phyloP scores from a whole-genome alignment of 2,329 filamentous ascomycete species.

The Metarhizium humberi region DNA sequence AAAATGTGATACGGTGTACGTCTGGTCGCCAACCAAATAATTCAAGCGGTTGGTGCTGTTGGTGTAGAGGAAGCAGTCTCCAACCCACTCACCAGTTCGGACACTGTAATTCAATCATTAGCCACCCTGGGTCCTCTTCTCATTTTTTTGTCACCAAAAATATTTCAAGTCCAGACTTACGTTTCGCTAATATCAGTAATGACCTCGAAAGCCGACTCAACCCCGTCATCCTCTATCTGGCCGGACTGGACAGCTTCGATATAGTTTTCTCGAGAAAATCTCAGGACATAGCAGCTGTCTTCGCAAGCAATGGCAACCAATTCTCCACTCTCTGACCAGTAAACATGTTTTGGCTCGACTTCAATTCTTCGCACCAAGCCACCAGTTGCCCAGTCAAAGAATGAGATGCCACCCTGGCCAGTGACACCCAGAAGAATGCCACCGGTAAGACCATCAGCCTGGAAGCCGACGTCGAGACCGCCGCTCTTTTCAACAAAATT shows the following conservation, averaged over 20 bases:
- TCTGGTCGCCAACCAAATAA: conserved; percentile 96
- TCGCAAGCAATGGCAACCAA: conserved; percentile 88
- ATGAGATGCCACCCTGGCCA: conserved; percentile 86
- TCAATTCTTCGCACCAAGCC: conserved; percentile 88
- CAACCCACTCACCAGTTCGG: conserved; percentile 93
- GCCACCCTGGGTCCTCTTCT: background rate
- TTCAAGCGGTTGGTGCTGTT: conserved; percentile 94
- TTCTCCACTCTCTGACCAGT: conserved; percentile 97
- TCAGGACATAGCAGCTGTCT: conserved; percentile 87
- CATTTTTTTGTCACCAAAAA: no score
- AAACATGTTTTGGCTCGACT: conserved; percentile 64
- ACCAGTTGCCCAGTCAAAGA: conserved; percentile 94
- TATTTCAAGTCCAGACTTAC: conserved; percentile 31
- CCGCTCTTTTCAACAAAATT: conserved; percentile 91
- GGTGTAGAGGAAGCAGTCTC: conserved; percentile 98
- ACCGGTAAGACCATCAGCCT: conserved; percentile 82
- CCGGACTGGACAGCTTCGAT: conserved; percentile 73
- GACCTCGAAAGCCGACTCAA: conserved; percentile 92
- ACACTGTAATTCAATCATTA: conserved; percentile 44
- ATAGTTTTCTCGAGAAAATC: conserved; percentile 86
- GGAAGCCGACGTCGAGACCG: conserved; percentile 88
- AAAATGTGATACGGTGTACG: conserved; percentile 94
- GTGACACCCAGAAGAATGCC: conserved; percentile 89
- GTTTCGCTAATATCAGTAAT: conserved; percentile 92
- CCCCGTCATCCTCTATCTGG: conserved; percentile 79